A percentile compares a stretch with the other conserved stretches of the same genome.
phyloP scores from a whole-genome alignment of 2,329 filamentous ascomycete genomes.

The Phyllosticta capitalensis region DNA sequence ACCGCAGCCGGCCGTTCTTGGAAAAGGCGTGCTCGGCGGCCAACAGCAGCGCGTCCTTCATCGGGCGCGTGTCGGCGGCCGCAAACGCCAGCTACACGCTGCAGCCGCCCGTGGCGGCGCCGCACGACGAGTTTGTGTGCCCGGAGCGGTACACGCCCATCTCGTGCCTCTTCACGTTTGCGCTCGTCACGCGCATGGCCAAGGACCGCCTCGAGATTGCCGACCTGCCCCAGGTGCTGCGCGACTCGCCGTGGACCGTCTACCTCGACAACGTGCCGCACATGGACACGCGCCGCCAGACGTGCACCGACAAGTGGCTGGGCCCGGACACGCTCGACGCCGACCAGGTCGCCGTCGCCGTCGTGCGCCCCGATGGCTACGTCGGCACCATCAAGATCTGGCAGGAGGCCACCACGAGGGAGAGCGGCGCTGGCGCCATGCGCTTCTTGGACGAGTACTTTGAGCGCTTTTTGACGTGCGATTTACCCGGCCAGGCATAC shows the following conservation, averaged over 20 bases:
- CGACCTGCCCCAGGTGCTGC: constrained; percentile 52
- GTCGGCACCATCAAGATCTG: constrained; percentile 52
- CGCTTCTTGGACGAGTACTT: constrained; percentile 45
- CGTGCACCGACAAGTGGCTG: constrained; percentile 61
- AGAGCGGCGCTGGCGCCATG: constrained; percentile 26
- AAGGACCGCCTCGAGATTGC: constrained; percentile 56
- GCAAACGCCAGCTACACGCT: constrained; percentile 53
- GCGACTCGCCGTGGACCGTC: constrained; percentile 60
- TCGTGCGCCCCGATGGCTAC: constrained; percentile 66
- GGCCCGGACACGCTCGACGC: constrained; percentile 41
- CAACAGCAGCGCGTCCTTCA: constrained; percentile 42
- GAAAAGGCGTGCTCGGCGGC: constrained; percentile 49
- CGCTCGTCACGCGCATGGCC: constrained; percentile 52
- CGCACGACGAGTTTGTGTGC: constrained; percentile 56
- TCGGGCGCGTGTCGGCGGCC: constrained; percentile 50
- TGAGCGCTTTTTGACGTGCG: constrained; percentile 30
- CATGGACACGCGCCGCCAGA: constrained; percentile 41
- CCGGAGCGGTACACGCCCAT: constrained; percentile 60
- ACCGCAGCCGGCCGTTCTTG: constrained; percentile 48
- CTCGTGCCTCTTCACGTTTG: constrained; percentile 60
- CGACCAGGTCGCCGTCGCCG: constrained; percentile 53
- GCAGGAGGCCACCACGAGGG: constrained; percentile 17
- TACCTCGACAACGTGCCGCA: constrained; percentile 59
- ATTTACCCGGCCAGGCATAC: neutral
- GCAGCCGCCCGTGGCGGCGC: constrained; percentile 47